A percentile compares a stretch with the other conserved stretches of the same genome.
These are phyloP conservation scores for Ophiostoma pallidulum DNA, from an alignment of 2,329 filamentous ascomycete genomes.

Conservation along the genomic window DNA sequence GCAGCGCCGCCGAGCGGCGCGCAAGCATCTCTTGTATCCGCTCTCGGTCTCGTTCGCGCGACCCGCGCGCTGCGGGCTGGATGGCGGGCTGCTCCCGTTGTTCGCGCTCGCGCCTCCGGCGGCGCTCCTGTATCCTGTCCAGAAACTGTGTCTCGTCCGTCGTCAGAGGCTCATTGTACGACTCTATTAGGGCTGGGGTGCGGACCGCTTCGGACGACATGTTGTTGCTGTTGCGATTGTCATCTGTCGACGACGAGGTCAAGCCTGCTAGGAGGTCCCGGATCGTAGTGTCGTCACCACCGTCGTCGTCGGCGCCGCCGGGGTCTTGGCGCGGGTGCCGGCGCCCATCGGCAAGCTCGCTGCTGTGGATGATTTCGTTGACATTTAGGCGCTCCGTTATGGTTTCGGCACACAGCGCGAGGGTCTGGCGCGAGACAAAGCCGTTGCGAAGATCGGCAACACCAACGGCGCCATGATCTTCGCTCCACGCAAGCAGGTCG, in stretches of 20 bases:
- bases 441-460: conserved; percentile 63
- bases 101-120: conserved; percentile 28
- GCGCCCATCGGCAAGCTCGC: conserved; percentile 34
- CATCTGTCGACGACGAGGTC: too few species aligned
- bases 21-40: background rate
- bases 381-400: conserved; percentile 48
- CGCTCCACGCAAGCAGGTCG: conserved; percentile 88
- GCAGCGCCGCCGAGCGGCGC: conserved; percentile 7
- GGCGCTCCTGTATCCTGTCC: conserved; percentile 45
- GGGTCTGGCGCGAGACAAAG: conserved; percentile 57
- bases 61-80: background rate
- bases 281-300: background rate
- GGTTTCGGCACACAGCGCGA: conserved; percentile 50
- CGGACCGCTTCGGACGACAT: conserved; percentile 21
- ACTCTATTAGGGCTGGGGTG: conserved; percentile 29
- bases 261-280: too few species aligned
- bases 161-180: conserved; percentile 42
- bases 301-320: background rate
- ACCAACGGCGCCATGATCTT: conserved; percentile 70
- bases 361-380: conserved; percentile 21
- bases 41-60: background rate
- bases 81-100: background rate
- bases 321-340: conserved; percentile 30
- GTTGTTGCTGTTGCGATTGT: conserved; percentile 14
- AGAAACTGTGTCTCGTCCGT: conserved; percentile 47